Evolutionary conservation across 1,284 basidiomycete species (phyloP).

Genomic region (Boletellus dicymbophilus): DNA sequence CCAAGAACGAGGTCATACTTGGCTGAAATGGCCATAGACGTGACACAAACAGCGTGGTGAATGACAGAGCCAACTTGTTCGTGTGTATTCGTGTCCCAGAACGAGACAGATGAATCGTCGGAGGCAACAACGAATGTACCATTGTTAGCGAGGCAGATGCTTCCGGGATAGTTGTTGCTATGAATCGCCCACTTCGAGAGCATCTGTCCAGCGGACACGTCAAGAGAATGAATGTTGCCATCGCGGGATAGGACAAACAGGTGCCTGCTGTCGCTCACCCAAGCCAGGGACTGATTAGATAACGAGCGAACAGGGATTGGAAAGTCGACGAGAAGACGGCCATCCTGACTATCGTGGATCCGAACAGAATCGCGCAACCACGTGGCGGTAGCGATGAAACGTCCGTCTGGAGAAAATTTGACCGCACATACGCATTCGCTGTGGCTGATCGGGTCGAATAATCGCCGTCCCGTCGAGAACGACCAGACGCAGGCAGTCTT

Average conservation of each 20-base stretch:
- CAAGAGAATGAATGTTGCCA: background rate
- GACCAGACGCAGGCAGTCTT: background rate
- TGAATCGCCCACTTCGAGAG: background rate
- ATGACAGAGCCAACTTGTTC: background rate
- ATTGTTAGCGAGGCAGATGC: background rate
- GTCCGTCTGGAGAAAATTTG: constrained; percentile 2
- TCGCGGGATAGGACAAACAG: background rate
- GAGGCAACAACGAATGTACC: background rate
- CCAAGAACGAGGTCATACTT: background rate
- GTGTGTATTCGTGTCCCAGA: background rate
- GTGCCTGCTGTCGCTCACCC: background rate
- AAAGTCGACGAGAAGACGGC: background rate
- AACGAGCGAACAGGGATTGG: background rate
- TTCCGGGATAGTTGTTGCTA: background rate
- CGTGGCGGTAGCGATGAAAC: background rate
- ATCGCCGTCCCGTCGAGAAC: background rate
- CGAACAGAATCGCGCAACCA: background rate
- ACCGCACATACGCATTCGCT: background rate
- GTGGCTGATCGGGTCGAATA: background rate
- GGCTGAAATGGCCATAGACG: background rate
- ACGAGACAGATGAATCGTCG: background rate
- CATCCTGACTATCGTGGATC: background rate
- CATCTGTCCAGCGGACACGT: background rate
- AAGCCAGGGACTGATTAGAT: background rate
- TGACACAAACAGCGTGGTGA: background rate